Evolutionary conservation across 441 rosid species (phyloP), one percentile per base, ranked within the genome.

Genomic region (Gossypium gossypioides): DNA sequence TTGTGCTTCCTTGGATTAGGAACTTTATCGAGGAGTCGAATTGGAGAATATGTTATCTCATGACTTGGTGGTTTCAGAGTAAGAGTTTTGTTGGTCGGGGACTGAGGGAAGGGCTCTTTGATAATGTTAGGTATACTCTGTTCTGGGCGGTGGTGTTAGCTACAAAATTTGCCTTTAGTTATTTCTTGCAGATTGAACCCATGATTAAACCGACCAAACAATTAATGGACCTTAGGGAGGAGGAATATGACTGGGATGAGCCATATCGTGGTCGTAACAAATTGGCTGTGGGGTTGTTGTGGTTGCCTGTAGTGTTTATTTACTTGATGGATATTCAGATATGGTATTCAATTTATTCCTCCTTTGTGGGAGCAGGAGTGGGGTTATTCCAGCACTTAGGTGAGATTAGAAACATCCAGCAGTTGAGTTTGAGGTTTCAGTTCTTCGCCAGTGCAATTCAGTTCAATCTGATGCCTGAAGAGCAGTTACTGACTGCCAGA

Each of bases 391-490:
- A 22, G 61, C 61, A 57, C 34, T 57, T 57, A 12, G 61, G 61
- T 4, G 61, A 57, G 16, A 57, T 57, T 24, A 57, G 61, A 29
- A 57, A 57, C 34, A 57, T 57, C 12, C 32, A 57, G 21, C 61
- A 57, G 34, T 24, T 57, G 32, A 57, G 21, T 29, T 29, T 57
- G 2, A 57, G 61, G 61, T 57, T 57, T 57, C 61, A 57, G 61
- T 57, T 57, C 61, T 57, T 57, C 5, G 61, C 61, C 16, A 57
- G 61, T 24, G 61, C 61, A 57, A 24, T 57, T 10, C 61, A 57
- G 34, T 57, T 57, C 34, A 57, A 57, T 57, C 16, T 57, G 16
- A 57, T 57, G 61, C 61, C 61, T 22, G 61, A 57, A 57, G 61
- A 57, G 32, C 16, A 57, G 61, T 57, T 57, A 24, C 1, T 57